Conservation (phyloP, 371 early-diverging fungal genomes). For the Actinomortierella ambigua region DNA sequence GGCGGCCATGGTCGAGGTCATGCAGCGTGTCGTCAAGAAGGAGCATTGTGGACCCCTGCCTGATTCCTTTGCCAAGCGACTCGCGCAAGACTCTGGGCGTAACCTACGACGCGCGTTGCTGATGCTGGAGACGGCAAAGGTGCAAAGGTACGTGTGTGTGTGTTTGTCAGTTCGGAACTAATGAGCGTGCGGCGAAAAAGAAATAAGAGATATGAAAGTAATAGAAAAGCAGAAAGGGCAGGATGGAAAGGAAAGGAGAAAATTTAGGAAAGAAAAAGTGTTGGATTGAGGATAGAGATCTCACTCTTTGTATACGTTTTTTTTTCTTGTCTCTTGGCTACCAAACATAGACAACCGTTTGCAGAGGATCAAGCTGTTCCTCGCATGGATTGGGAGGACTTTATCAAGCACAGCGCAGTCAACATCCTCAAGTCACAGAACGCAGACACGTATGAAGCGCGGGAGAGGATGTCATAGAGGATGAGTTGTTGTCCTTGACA, state of each 20-base stretch:
- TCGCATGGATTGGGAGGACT: constrained; percentile 91
- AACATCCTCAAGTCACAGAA: constrained; percentile 78
- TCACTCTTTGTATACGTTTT: too few species aligned
- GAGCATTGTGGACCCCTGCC: constrained; percentile 77
- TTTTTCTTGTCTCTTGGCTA: too few species aligned
- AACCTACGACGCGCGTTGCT: constrained; percentile 92
- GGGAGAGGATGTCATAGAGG: neutral
- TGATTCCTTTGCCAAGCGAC: constrained; percentile 61
- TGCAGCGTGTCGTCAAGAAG: constrained; percentile 76
- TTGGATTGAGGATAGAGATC: too few species aligned
- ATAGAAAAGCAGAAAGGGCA: too few species aligned
- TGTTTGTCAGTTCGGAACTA: neutral
- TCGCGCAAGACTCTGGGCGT: constrained; percentile 76
- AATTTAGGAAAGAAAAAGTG: too few species aligned
- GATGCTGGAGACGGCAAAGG: constrained; percentile 88
- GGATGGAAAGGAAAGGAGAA: too few species aligned
- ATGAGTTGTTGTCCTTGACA: too few species aligned
- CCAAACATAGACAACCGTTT: constrained; percentile 51
- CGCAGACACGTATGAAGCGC: constrained; percentile 56
- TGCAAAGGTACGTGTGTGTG: constrained; percentile 61
- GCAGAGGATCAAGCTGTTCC: constrained; percentile 61
- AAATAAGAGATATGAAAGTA: too few species aligned
- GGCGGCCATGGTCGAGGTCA: constrained; percentile 70
- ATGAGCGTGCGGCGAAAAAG: too few species aligned
- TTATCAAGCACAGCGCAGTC: constrained; percentile 70